These are phyloP conservation scores for Ustilago hordei DNA, from an alignment of 1,284 basidiomycete species.

Conservation along the genomic window DNA sequence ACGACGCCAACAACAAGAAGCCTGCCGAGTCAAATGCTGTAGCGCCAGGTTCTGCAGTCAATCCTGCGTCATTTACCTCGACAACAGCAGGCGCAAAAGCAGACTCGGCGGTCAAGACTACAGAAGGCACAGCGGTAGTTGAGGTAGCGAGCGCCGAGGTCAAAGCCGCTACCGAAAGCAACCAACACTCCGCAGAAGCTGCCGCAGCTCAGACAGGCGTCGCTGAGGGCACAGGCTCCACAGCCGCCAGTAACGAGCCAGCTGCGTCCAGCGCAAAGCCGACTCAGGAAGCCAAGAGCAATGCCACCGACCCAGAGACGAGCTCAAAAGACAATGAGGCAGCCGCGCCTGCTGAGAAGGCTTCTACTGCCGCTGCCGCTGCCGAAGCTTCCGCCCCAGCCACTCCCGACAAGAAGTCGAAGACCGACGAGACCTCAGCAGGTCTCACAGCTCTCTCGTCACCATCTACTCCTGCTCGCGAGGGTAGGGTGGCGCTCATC, in stretches of 20 bases:
- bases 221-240: neutral
- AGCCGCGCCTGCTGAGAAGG: neutral
- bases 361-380: neutral
- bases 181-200: neutral
- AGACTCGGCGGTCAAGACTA: neutral
- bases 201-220: neutral
- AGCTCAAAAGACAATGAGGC: neutral
- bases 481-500: slow-evolving; percentile 45
- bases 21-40: neutral
- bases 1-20: neutral
- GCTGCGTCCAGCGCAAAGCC: neutral
- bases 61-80: neutral
- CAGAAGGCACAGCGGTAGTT: neutral
- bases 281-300: neutral
- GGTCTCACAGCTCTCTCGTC: slow-evolving; percentile 5
- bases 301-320: neutral
- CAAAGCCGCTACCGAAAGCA: neutral
- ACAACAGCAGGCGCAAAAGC: neutral
- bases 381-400: slow-evolving; percentile 9
- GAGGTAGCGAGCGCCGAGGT: too few relatives aligned
- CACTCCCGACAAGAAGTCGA: slow-evolving; percentile 23
- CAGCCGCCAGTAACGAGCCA: neutral
- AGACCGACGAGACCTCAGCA: neutral
- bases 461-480: slow-evolving; percentile 34
- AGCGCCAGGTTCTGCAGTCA: neutral